Conservation (phyloP, 345 rosid genomes). For the Corchorus capsularis region DNA sequence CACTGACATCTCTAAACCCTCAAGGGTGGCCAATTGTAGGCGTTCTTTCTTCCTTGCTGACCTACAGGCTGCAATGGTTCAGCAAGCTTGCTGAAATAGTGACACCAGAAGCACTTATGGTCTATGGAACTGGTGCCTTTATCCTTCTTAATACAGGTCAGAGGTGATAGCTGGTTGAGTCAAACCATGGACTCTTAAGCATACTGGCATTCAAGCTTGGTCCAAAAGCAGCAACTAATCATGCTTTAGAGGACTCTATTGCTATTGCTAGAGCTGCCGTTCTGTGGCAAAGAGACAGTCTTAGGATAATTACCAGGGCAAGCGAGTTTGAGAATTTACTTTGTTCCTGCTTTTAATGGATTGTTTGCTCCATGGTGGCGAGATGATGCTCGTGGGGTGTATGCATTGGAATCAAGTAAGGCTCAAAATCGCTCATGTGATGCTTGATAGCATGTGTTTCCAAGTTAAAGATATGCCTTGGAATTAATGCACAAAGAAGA, state of each 20-base stretch:
- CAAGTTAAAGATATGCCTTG: slow-evolving; percentile 88
- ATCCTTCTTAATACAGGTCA: slow-evolving; percentile 93
- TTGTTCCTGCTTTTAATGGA: slow-evolving; percentile 95
- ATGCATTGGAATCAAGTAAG: slow-evolving; percentile 81
- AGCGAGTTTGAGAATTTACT: slow-evolving; percentile 88
- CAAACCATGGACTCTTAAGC: slow-evolving; percentile 81
- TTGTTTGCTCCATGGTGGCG: slow-evolving; percentile 99
- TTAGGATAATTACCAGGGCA: slow-evolving; percentile 62
- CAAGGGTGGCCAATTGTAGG: slow-evolving; percentile 87
- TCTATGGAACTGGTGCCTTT: slow-evolving; percentile 90
- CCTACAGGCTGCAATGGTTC: slow-evolving; percentile 94
- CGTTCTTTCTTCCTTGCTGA: slow-evolving; percentile 66
- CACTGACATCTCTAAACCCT: slow-evolving; percentile 95
- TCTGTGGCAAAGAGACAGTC: slow-evolving; percentile 93
- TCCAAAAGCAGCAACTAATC: slow-evolving; percentile 68
- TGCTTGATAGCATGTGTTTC: slow-evolving; percentile 95
- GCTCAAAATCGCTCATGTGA: slow-evolving; percentile 90
- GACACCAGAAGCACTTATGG: slow-evolving; percentile 78
- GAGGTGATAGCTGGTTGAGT: slow-evolving; percentile 52
- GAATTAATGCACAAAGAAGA: slow-evolving; percentile 74
- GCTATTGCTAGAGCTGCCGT: slow-evolving; percentile 98
- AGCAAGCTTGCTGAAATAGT: slow-evolving; percentile 84
- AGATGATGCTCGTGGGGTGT: slow-evolving; percentile 96
- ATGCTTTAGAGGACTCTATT: slow-evolving; percentile 92
- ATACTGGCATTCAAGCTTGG: slow-evolving; percentile 91